A percentile compares a stretch with the other conserved stretches of the same genome.
phyloP scores from a whole-genome alignment of 164 flowering plant species.

The Magnolia sinica region DNA sequence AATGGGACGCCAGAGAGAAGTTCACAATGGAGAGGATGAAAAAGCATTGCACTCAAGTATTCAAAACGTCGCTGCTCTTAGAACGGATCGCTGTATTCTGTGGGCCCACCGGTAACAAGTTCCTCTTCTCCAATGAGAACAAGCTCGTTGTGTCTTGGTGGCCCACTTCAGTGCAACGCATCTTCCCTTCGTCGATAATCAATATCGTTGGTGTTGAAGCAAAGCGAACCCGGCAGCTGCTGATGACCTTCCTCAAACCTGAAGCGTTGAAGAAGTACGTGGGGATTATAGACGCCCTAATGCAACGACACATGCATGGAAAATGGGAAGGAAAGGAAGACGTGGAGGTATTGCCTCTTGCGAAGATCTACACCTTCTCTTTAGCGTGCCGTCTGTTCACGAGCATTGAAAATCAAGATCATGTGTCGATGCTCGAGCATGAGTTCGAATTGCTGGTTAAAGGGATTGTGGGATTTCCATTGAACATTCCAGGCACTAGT shows the following conservation, averaged over 20 bases:
- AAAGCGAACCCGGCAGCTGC: slow-evolving; percentile 7
- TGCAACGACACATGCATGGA: slow-evolving; percentile 17
- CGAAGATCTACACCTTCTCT: slow-evolving; percentile 25
- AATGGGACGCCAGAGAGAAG: slow-evolving; percentile 33
- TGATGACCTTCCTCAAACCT: slow-evolving; percentile 15
- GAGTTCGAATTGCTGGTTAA: slow-evolving; percentile 3
- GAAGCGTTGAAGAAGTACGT: slow-evolving; percentile 6
- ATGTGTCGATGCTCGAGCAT: slow-evolving; percentile 18
- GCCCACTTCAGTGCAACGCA: slow-evolving; percentile 29
- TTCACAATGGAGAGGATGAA: slow-evolving; percentile 32
- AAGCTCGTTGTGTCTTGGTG: slow-evolving; percentile 26
- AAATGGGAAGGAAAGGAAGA: slow-evolving; percentile 23
- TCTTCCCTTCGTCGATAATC: slow-evolving; percentile 31
- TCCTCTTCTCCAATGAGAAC: slow-evolving; percentile 38
- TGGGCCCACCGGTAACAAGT: slow-evolving; percentile 37
- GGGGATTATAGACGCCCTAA: slow-evolving; percentile 3
- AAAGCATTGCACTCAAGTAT: slow-evolving; percentile 29
- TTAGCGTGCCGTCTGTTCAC: slow-evolving; percentile 27
- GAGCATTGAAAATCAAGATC: slow-evolving; percentile 33
- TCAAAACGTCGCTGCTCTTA: slow-evolving; percentile 36
- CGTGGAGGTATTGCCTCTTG: slow-evolving; percentile 26
- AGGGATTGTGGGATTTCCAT: slow-evolving; percentile 10
- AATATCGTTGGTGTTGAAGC: slow-evolving; percentile 24
- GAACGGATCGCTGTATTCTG: slow-evolving; percentile 33
- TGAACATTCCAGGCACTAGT: slow-evolving; percentile 47